These are phyloP conservation scores for Skeletonema costatum DNA, from an alignment of 108 stramenopile genomes.

Conservation along the genomic window DNA sequence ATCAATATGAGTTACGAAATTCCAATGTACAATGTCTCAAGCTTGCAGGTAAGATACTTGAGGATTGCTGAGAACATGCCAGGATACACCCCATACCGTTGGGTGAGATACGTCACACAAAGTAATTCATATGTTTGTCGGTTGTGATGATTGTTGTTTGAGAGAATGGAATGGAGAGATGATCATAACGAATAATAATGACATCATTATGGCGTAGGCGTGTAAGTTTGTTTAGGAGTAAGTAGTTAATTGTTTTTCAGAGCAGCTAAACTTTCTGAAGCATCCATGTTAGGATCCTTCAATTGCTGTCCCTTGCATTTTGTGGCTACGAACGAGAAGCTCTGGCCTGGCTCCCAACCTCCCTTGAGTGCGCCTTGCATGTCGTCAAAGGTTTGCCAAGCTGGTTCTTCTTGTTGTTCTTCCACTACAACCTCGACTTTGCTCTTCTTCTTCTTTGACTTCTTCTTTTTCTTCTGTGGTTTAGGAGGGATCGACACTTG, in stretches of 20 bases:
- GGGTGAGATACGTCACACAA: conserved; percentile 99
- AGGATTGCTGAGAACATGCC: conserved; percentile 95
- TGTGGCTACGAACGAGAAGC: conserved; percentile 75
- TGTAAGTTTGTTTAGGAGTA: neutral
- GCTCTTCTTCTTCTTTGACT: conserved; percentile 55
- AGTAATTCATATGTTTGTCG: conserved; percentile 96
- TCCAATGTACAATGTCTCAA: conserved; percentile 99
- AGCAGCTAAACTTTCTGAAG: conserved; percentile 16
- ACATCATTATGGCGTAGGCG: neutral
- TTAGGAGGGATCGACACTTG: conserved; percentile 62
- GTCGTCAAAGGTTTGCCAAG: conserved; percentile 63
- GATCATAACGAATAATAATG: neutral
- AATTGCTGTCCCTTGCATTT: conserved; percentile 77
- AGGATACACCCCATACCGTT: conserved; percentile 98
- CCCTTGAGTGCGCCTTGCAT: conserved; percentile 80
- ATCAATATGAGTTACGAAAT: conserved; percentile 98
- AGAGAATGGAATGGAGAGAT: neutral
- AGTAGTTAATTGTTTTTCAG: neutral
- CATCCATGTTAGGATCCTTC: conserved; percentile 24
- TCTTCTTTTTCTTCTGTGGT: conserved; percentile 37
- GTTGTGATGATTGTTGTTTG: conserved; percentile 52
- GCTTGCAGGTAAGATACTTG: conserved; percentile 96
- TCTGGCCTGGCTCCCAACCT: conserved; percentile 86
- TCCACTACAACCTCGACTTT: conserved; percentile 23
- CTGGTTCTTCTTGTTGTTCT: conserved; percentile 38